A percentile compares a stretch with the other conserved stretches of the same genome.
These are phyloP conservation scores for Nicotiana obtusifolia DNA, from an alignment of 257 asterid species.

Conservation along the genomic window DNA sequence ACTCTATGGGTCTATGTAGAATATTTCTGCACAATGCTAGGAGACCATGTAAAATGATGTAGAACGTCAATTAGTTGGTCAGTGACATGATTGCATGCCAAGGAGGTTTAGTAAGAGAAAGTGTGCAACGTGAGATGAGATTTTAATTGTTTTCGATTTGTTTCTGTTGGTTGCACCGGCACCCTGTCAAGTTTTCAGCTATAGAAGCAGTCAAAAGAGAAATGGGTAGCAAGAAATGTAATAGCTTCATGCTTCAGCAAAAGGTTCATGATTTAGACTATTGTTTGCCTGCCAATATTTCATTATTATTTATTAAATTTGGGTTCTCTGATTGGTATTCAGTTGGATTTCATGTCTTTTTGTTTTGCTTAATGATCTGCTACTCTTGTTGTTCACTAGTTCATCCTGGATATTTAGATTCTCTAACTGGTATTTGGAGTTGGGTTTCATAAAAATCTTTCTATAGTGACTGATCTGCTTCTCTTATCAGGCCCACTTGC, in stretches of 20 bases:
- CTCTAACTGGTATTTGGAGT: neutral
- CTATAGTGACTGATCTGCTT: constrained; percentile 19
- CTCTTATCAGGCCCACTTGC: constrained; percentile 47
- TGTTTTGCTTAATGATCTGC: neutral
- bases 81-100: neutral
- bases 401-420: neutral
- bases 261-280: neutral
- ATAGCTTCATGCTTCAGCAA: neutral
- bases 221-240: neutral
- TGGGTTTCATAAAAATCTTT: constrained; percentile 11
- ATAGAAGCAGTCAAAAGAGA: neutral
- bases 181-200: neutral
- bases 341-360: neutral
- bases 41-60: neutral
- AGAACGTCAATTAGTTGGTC: constrained; percentile 1
- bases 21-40: neutral
- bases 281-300: neutral
- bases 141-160: neutral
- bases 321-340: neutral
- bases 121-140: neutral
- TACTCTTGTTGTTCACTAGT: neutral
- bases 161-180: neutral
- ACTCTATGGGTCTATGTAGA: neutral
- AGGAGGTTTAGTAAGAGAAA: neutral
- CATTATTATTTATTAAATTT: neutral